phyloP scores from a whole-genome alignment of 768 basidiomycete species.

The Clathrus columnatus region DNA sequence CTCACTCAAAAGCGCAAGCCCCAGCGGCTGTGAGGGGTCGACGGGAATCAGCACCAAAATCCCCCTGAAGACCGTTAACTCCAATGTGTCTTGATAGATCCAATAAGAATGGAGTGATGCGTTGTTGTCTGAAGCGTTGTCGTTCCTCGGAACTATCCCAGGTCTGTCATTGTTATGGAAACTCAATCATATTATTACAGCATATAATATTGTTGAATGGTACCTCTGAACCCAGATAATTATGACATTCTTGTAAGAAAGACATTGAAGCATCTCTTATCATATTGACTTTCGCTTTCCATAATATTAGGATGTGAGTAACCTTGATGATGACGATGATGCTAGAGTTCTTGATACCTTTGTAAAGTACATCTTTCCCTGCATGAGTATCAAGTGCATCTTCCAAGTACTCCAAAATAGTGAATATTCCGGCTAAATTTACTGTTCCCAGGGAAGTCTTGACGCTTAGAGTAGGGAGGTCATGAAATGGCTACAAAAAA shows the following conservation, averaged over 20 bases:
- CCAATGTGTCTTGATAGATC: neutral
- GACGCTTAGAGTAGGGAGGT: neutral
- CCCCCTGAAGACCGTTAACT: neutral
- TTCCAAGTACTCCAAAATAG: conserved; percentile 1
- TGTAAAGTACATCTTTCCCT: neutral
- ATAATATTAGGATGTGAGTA: neutral
- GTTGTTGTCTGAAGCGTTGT: neutral
- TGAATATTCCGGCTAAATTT: neutral
- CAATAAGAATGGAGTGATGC: neutral
- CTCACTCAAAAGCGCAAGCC: neutral
- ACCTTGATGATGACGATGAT: too few species aligned
- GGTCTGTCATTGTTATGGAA: neutral
- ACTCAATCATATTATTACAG: neutral
- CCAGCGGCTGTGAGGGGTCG: neutral
- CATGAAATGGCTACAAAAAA: neutral
- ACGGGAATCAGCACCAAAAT: neutral
- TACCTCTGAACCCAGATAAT: neutral
- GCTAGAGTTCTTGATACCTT: too few species aligned
- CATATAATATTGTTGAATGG: neutral
- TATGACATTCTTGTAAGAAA: neutral
- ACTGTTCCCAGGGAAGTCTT: neutral
- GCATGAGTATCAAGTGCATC: conserved; percentile 1
- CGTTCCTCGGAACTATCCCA: neutral
- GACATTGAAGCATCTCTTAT: neutral
- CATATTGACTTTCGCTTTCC: conserved; percentile 3